phyloP scores from a whole-genome alignment of 1,284 basidiomycete species.

The Fistulinella staudtii region DNA sequence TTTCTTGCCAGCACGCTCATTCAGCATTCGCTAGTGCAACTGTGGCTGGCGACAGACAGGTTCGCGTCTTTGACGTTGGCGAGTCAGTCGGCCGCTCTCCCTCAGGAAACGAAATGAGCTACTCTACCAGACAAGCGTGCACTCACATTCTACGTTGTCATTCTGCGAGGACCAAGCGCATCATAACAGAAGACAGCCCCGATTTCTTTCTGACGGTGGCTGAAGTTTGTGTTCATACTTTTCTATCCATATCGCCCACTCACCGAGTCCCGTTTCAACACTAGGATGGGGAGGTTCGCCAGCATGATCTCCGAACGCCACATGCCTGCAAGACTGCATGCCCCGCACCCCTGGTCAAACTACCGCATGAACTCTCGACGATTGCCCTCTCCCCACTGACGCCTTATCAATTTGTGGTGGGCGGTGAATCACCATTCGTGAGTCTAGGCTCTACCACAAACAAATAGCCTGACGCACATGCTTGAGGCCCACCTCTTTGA shows the following conservation, averaged over 20 bases:
- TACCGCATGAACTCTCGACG: constrained; percentile 59
- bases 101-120: constrained; percentile 36
- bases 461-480: neutral
- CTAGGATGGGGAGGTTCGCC: constrained; percentile 71
- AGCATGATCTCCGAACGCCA: constrained; percentile 77
- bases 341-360: constrained; percentile 63
- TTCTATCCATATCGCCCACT: neutral
- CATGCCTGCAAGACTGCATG: constrained; percentile 62
- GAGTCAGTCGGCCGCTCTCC: constrained; percentile 40
- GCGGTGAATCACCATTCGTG: constrained; percentile 67
- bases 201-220: constrained; percentile 82
- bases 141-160: constrained; percentile 68
- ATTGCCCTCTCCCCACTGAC: constrained; percentile 66
- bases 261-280: constrained; percentile 5
- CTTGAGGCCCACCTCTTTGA: constrained; percentile 84
- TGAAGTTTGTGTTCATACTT: constrained; percentile 50
- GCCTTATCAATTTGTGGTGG: constrained; percentile 73
- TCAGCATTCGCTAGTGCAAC: constrained; percentile 48
- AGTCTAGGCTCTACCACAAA: constrained; percentile 22
- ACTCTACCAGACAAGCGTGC: constrained; percentile 43
- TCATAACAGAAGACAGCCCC: constrained; percentile 80
- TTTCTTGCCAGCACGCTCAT: constrained; percentile 6
- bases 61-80: constrained; percentile 79
- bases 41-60: constrained; percentile 75
- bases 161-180: constrained; percentile 66